Evolutionary conservation across 1,284 basidiomycete species (phyloP).

Genomic region (Cryptococcus wingfieldii): DNA sequence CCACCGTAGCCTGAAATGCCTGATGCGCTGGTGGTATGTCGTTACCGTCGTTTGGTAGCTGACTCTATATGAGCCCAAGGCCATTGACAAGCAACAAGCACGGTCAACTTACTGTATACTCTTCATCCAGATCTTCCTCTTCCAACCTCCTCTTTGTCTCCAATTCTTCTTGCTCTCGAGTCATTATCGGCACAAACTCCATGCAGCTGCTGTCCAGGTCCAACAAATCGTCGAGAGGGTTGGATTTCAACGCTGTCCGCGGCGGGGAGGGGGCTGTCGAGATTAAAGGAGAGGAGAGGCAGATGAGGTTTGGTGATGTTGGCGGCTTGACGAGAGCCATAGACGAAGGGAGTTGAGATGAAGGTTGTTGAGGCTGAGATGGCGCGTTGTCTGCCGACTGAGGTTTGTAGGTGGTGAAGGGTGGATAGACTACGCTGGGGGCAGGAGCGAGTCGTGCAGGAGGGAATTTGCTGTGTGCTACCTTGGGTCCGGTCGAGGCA

Average conservation of each 20-base stretch:
- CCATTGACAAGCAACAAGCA: background rate
- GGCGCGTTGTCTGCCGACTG: background rate
- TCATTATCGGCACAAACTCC: slow-evolving; percentile 1
- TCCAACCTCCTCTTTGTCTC: background rate
- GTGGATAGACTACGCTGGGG: background rate
- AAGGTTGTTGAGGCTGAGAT: background rate
- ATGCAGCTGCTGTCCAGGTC: background rate
- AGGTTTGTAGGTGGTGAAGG: background rate
- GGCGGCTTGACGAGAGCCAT: background rate
- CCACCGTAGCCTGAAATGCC: background rate
- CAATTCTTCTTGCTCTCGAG: background rate
- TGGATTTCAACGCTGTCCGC: background rate
- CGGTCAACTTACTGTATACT: background rate
- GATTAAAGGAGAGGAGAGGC: background rate
- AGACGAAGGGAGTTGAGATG: background rate
- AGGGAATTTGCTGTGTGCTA: background rate
- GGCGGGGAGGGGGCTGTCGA: background rate
- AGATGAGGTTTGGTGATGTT: slow-evolving; percentile 1
- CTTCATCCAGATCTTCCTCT: slow-evolving; percentile 1
- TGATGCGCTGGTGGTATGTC: background rate
- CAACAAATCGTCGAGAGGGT: background rate
- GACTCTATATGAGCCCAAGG: background rate
- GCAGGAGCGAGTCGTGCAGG: background rate
- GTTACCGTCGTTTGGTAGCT: background rate
- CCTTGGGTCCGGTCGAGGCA: background rate